Conservation (phyloP, 352 stramenopile genomes). For the Globisporangium barbulae region DNA sequence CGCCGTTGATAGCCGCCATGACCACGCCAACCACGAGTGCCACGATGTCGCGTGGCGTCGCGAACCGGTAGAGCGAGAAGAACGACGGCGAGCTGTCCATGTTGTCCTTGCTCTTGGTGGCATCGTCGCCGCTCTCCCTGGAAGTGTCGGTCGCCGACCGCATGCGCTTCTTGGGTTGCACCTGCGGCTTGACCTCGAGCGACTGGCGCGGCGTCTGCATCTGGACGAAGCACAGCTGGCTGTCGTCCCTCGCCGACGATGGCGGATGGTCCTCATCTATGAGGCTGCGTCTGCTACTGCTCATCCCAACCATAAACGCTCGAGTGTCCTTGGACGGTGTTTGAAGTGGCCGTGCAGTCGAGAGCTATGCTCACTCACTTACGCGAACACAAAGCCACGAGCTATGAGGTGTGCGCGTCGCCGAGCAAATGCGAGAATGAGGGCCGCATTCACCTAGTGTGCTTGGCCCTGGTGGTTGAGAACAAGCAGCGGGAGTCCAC, state of each 20-base stretch:
- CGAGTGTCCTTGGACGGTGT: background rate
- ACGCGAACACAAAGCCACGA: background rate
- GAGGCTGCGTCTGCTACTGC: background rate
- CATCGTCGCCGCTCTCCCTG: background rate
- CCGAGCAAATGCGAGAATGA: background rate
- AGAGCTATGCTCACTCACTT: too few relatives aligned
- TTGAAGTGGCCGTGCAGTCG: too few relatives aligned
- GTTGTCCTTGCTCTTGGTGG: background rate
- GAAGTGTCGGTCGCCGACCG: background rate
- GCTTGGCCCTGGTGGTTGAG: too few relatives aligned
- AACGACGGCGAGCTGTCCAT: constrained; percentile 12
- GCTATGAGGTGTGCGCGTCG: background rate
- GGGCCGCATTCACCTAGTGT: too few relatives aligned
- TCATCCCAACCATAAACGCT: background rate
- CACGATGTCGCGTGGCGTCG: constrained; percentile 19
- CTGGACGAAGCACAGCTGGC: constrained; percentile 7
- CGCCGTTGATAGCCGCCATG: constrained; percentile 26
- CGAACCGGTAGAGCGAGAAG: constrained; percentile 28
- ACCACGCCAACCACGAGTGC: constrained; percentile 19
- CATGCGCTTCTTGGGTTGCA: background rate
- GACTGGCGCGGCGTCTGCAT: constrained; percentile 5
- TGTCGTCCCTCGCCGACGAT: too few relatives aligned
- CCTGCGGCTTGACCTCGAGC: background rate
- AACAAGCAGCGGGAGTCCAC: too few relatives aligned
- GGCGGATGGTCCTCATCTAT: background rate